phyloP scores from a whole-genome alignment of 2,329 filamentous ascomycete genomes.

The Verruconis gallopava region DNA sequence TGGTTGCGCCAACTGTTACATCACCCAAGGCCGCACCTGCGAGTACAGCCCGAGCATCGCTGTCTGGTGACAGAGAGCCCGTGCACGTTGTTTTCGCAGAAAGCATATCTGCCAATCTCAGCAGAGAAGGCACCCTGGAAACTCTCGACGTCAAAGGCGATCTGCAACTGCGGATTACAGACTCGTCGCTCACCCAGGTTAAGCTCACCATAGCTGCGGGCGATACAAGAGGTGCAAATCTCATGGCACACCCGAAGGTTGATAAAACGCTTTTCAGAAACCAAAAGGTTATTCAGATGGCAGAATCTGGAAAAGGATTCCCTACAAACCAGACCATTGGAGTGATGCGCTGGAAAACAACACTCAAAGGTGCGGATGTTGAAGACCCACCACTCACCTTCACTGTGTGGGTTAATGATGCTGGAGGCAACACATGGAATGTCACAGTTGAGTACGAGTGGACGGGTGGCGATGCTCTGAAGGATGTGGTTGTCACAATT shows the following conservation, averaged over 20 bases:
- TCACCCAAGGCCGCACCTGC: slow-evolving; percentile 39
- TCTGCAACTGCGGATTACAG: slow-evolving; percentile 78
- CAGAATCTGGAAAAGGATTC: slow-evolving; percentile 77
- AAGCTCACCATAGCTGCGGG: slow-evolving; percentile 69
- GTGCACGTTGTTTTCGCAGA: slow-evolving; percentile 84
- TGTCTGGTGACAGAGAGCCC: slow-evolving; percentile 65
- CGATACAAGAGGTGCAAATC: slow-evolving; percentile 72
- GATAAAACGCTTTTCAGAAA: slow-evolving; percentile 78
- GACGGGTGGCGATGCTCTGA: slow-evolving; percentile 63
- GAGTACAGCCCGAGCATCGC: slow-evolving; percentile 43
- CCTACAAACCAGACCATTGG: slow-evolving; percentile 88
- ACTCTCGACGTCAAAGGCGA: slow-evolving; percentile 86
- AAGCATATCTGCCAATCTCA: slow-evolving; percentile 78
- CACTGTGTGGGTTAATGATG: slow-evolving; percentile 94
- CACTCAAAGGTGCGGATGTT: slow-evolving; percentile 66
- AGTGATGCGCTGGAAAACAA: slow-evolving; percentile 83
- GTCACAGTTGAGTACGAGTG: slow-evolving; percentile 95
- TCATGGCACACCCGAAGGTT: slow-evolving; percentile 93
- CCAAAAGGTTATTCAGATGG: slow-evolving; percentile 76
- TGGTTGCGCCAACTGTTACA: slow-evolving; percentile 48
- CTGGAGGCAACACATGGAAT: slow-evolving; percentile 64
- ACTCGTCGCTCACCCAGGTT: slow-evolving; percentile 80
- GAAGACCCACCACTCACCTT: slow-evolving; percentile 85
- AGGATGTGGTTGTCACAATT: slow-evolving; percentile 76
- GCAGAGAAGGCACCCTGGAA: slow-evolving; percentile 74